Conservation (phyloP, 2,329 filamentous ascomycete genomes). For the Exophiala oligosperma region DNA sequence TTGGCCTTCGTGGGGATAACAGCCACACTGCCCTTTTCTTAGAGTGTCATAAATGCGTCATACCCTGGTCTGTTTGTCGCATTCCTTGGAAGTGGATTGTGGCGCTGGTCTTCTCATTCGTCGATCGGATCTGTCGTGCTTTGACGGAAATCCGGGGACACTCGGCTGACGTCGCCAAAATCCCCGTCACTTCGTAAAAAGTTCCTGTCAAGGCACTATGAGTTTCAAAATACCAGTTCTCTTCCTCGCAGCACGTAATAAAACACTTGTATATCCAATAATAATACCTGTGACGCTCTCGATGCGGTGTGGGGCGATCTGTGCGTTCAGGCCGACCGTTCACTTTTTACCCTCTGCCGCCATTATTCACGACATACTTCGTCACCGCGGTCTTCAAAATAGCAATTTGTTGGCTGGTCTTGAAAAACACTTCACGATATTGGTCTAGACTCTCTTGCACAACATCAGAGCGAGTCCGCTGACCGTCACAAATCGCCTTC, state of each 20-base stretch:
- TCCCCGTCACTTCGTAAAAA: neutral
- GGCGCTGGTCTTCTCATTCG: constrained; percentile 12
- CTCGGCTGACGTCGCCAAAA: no score
- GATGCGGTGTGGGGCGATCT: no score
- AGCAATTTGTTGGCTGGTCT: constrained; percentile 74
- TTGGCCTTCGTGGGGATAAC: neutral
- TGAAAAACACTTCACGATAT: constrained; percentile 82
- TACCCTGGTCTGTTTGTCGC: neutral
- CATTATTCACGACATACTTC: constrained; percentile 52
- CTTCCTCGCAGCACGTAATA: no score
- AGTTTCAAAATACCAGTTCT: no score
- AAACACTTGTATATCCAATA: no score
- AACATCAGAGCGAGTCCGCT: constrained; percentile 70
- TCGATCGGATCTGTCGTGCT: neutral
- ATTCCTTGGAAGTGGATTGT: constrained; percentile 5
- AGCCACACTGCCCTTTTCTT: constrained; percentile 10
- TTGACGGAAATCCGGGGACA: neutral
- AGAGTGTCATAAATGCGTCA: constrained; percentile 21
- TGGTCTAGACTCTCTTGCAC: constrained; percentile 80
- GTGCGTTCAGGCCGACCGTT: no score
- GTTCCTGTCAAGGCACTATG: neutral
- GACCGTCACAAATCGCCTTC: constrained; percentile 93
- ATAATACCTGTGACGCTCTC: neutral
- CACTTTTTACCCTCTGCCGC: constrained; percentile 13
- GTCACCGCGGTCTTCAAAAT: constrained; percentile 60